phyloP scores from a whole-genome alignment of 2,329 filamentous ascomycete species.

The Hypoxylon sp. region DNA sequence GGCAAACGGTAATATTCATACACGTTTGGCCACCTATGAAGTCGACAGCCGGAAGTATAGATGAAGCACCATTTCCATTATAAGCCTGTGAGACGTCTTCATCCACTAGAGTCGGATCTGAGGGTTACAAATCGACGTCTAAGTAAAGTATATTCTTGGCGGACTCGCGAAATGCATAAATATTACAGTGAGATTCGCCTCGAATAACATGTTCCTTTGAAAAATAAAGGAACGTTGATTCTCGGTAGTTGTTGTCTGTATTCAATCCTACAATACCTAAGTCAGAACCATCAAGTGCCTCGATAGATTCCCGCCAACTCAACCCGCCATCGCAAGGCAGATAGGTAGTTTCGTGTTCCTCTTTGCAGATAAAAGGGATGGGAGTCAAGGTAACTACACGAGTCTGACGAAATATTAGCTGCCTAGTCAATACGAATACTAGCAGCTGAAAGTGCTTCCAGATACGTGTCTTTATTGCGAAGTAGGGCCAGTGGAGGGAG shows the following conservation, averaged over 20 bases:
- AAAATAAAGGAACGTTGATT: neutral
- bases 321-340: neutral
- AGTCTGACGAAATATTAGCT: slow-evolving; percentile 11
- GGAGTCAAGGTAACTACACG: neutral
- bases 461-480: slow-evolving; percentile 25
- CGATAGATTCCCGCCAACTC: neutral
- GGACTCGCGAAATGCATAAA: neutral
- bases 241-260: neutral
- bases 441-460: slow-evolving; percentile 18
- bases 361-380: neutral
- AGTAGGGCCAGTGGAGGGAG: neutral
- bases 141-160: slow-evolving; percentile 1
- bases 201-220: neutral
- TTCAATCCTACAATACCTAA: neutral
- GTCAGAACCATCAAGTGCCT: neutral
- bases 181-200: neutral
- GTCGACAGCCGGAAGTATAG: slow-evolving; percentile 1
- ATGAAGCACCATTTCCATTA: neutral
- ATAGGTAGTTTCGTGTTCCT: neutral
- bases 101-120: neutral
- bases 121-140: slow-evolving; percentile 3
- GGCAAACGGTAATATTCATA: slow-evolving; percentile 29
- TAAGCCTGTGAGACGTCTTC: slow-evolving; percentile 2
- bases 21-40: neutral
- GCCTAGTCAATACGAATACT: slow-evolving; percentile 17